Conservation (phyloP, 2,329 filamentous ascomycete genomes). For the Botrytis aclada region DNA sequence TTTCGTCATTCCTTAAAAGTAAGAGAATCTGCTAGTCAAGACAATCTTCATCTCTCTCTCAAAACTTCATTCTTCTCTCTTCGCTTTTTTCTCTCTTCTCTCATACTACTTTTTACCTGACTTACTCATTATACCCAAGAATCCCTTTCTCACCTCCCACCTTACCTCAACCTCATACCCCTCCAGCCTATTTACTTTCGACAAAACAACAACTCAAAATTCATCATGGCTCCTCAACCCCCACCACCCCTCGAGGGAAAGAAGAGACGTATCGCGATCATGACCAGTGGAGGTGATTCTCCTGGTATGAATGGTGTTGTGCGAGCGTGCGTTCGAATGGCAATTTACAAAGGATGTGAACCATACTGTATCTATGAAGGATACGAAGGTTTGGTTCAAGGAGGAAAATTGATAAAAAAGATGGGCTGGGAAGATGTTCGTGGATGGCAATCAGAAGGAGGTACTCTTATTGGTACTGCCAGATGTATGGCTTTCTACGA, state of each 20-base stretch:
- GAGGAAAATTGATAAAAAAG: constrained; percentile 81
- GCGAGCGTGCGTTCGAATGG: constrained; percentile 79
- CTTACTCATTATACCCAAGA: background rate
- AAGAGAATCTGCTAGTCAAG: background rate
- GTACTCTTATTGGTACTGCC: constrained; percentile 93
- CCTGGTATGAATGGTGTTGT: constrained; percentile 74
- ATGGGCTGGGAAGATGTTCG: constrained; percentile 93
- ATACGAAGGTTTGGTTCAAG: constrained; percentile 90
- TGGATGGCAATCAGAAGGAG: constrained; percentile 89
- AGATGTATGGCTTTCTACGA: constrained; percentile 91
- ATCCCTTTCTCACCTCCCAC: constrained; percentile 5
- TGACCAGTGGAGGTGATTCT: constrained; percentile 73
- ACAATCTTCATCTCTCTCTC: background rate
- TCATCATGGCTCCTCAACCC: constrained; percentile 30
- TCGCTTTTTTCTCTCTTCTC: background rate
- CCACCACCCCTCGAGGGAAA: constrained; percentile 33
- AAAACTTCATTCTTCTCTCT: background rate
- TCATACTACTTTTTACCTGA: background rate
- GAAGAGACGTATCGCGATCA: constrained; percentile 55
- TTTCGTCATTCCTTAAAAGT: constrained; percentile 6
- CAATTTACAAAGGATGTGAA: constrained; percentile 79
- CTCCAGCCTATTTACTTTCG: background rate
- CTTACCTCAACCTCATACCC: background rate
- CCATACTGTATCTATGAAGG: constrained; percentile 85
- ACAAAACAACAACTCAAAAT: constrained; percentile 13